Evolutionary conservation across 164 flowering plant species (phyloP).

Genomic region (Cinnamomum chago): DNA sequence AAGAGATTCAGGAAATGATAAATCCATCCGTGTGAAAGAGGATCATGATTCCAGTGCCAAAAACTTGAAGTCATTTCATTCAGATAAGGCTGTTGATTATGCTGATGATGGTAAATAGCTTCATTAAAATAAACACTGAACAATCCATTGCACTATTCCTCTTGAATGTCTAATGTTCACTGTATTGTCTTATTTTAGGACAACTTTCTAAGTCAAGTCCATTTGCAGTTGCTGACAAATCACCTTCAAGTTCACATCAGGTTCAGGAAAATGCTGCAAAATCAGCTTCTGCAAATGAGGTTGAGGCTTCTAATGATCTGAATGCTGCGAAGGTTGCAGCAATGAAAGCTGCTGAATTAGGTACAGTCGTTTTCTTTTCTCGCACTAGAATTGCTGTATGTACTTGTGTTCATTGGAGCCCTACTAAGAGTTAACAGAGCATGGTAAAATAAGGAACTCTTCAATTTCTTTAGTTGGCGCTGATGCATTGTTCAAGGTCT

Average conservation of each 20-base stretch:
- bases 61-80: conserved; percentile 35
- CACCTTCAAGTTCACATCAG: conserved; percentile 31
- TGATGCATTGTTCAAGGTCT: no score
- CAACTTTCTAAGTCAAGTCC: conserved; percentile 12
- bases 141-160: background rate
- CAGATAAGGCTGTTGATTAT: conserved; percentile 18
- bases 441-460: no score
- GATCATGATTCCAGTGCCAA: conserved; percentile 40
- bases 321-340: conserved; percentile 96
- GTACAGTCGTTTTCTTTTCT: conserved; percentile 23
- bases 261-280: conserved; percentile 27
- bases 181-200: conserved; percentile 9
- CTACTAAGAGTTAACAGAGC: no score
- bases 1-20: conserved; percentile 14
- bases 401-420: background rate
- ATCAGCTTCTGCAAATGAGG: conserved; percentile 23
- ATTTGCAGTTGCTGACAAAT: conserved; percentile 28
- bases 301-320: conserved; percentile 42
- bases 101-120: conserved; percentile 34
- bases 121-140: background rate
- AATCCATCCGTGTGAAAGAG: conserved; percentile 19
- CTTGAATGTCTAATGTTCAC: background rate
- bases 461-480: no score
- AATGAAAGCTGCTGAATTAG: conserved; percentile 92
- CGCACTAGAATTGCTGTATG: background rate